These are phyloP conservation scores for Dendrobium nobile DNA, from an alignment of 106 monocot genomes.

Conservation along the genomic window DNA sequence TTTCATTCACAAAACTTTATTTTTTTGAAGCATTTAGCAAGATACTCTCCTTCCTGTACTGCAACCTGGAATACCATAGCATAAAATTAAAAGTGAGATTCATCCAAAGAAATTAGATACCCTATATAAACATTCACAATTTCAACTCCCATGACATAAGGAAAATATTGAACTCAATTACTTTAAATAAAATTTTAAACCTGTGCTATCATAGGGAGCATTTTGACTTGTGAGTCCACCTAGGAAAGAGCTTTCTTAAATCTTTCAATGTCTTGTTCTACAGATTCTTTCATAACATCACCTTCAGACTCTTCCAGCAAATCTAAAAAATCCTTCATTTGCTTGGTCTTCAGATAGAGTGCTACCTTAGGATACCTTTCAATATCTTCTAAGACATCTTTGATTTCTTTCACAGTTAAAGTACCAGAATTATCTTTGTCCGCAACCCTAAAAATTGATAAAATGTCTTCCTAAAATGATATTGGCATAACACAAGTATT, in stretches of 20 bases:
- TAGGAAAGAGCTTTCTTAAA: slow-evolving; percentile 69
- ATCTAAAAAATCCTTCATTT: slow-evolving; percentile 49
- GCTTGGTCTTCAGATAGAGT: slow-evolving; percentile 64
- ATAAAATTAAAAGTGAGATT: neutral
- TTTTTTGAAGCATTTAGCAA: slow-evolving; percentile 39
- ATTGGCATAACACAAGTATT: neutral
- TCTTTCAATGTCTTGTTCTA: slow-evolving; percentile 56
- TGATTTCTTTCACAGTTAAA: slow-evolving; percentile 60
- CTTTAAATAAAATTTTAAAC: neutral
- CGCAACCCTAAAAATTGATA: slow-evolving; percentile 56
- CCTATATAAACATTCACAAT: neutral
- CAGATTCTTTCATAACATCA: slow-evolving; percentile 30
- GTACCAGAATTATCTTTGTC: slow-evolving; percentile 74
- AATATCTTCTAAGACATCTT: slow-evolving; percentile 64
- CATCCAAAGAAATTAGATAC: neutral
- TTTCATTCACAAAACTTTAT: slow-evolving; percentile 18
- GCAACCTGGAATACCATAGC: slow-evolving; percentile 26
- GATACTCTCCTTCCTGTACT: slow-evolving; percentile 44
- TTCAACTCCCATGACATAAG: too few species aligned
- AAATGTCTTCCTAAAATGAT: slow-evolving; percentile 58
- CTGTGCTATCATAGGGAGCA: slow-evolving; percentile 83
- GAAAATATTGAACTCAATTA: neutral
- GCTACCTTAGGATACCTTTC: slow-evolving; percentile 68
- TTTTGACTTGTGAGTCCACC: slow-evolving; percentile 83
- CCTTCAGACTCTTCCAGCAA: slow-evolving; percentile 43